Conservation (phyloP, 257 asterid species). For the Solanum sejunctum region DNA sequence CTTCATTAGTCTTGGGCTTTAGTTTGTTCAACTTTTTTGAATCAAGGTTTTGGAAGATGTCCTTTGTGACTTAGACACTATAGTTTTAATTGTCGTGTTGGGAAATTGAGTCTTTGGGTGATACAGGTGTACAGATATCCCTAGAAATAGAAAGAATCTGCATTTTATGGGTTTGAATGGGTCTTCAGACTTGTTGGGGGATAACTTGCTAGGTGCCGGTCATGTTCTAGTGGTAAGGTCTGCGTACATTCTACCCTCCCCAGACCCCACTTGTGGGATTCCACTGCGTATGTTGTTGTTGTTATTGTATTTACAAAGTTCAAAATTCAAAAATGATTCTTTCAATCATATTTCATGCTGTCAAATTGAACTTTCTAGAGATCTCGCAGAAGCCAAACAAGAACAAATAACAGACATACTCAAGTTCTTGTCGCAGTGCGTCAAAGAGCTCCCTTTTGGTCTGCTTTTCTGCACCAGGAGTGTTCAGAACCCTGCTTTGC, state of each 20-base stretch:
- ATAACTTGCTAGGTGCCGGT: neutral
- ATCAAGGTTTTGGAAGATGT: neutral
- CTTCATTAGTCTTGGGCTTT: neutral
- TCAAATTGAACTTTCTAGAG: neutral
- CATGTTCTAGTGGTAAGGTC: neutral
- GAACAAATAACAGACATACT: slow-evolving; percentile 32
- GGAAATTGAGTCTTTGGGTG: neutral
- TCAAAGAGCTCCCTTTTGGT: slow-evolving; percentile 93
- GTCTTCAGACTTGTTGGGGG: neutral
- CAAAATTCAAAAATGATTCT: neutral
- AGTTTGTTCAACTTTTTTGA: neutral
- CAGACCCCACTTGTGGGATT: too few relatives aligned
- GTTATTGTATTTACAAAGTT: neutral
- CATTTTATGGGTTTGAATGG: neutral
- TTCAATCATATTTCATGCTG: neutral
- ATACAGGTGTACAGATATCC: neutral
- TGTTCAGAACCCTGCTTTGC: slow-evolving; percentile 89
- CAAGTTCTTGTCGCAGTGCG: slow-evolving; percentile 93
- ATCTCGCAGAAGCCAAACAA: neutral
- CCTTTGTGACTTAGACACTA: neutral
- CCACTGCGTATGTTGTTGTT: too few relatives aligned
- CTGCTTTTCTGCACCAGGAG: slow-evolving; percentile 94
- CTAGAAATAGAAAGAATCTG: neutral
- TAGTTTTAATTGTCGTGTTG: neutral
- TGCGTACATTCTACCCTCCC: too few relatives aligned